Conservation (phyloP, 163 green algal species). For the Chlamydomonas reinhardtii region DNA sequence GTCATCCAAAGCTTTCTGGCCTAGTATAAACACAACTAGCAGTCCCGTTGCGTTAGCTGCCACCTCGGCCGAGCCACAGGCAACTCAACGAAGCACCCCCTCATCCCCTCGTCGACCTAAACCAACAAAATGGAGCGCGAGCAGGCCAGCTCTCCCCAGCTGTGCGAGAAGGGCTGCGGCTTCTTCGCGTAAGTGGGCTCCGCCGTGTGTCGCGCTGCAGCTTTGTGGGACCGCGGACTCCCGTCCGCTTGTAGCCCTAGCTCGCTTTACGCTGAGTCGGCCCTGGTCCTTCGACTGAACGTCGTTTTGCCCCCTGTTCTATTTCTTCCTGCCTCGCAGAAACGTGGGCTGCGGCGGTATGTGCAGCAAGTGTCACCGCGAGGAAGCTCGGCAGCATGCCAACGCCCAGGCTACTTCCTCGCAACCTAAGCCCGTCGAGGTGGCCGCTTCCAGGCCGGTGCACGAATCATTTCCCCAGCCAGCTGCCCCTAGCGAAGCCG, state of each 20-base stretch:
- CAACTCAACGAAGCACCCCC: too few relatives aligned
- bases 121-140: slow-evolving; percentile 26
- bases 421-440: background rate
- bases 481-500: background rate
- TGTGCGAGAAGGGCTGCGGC: slow-evolving; percentile 62
- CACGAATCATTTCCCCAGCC: slow-evolving; percentile 18
- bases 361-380: slow-evolving; percentile 68
- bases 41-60: too few relatives aligned
- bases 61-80: too few relatives aligned
- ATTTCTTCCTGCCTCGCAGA: slow-evolving; percentile 8
- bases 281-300: background rate
- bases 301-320: background rate
- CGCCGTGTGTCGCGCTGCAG: background rate
- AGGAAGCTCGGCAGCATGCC: slow-evolving; percentile 30
- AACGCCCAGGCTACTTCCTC: background rate
- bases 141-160: slow-evolving; percentile 32
- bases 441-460: background rate
- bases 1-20: too few relatives aligned
- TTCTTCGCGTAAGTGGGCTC: slow-evolving; percentile 66
- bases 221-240: background rate
- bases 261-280: background rate
- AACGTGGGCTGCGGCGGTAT: slow-evolving; percentile 58
- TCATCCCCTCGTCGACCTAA: too few relatives aligned
- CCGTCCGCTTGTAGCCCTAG: background rate
- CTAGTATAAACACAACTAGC: too few relatives aligned